Percentiles rank a stretch among this genome's conserved stretches.
These are phyloP conservation scores for Diaporthe batatas DNA, from an alignment of 2,329 filamentous ascomycete genomes.

Conservation along the genomic window DNA sequence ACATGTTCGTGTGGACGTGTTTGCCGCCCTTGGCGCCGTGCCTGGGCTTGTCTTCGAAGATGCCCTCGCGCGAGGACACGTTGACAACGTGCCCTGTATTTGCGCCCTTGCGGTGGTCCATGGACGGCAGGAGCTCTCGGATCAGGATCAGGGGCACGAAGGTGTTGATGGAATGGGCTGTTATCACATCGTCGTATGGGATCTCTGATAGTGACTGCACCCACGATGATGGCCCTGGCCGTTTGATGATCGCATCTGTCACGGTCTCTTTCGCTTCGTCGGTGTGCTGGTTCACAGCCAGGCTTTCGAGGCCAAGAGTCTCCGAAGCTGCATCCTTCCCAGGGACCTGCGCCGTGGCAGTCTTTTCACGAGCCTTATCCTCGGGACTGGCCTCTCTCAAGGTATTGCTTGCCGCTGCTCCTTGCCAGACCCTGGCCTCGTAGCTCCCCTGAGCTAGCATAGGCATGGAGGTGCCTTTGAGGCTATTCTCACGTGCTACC, in stretches of 20 bases:
- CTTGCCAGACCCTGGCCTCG: constrained; percentile 1
- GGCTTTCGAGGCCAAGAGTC: neutral
- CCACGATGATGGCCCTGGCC: constrained; percentile 50
- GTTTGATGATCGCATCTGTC: constrained; percentile 33
- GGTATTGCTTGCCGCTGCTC: neutral
- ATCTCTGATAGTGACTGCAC: constrained; percentile 52
- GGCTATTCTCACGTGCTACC: constrained; percentile 45
- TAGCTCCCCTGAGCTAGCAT: constrained; percentile 9
- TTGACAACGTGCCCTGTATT: neutral
- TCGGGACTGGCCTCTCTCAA: neutral
- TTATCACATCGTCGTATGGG: constrained; percentile 55
- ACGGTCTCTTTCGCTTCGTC: neutral
- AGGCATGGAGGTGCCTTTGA: neutral
- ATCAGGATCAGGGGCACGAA: constrained; percentile 55
- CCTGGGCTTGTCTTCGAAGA: constrained; percentile 47
- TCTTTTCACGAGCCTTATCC: neutral
- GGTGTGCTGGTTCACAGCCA: neutral
- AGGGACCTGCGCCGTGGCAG: neutral
- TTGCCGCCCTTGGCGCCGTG: constrained; percentile 48
- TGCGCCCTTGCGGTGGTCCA: constrained; percentile 43
- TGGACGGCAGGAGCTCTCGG: constrained; percentile 52
- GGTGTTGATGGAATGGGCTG: constrained; percentile 53
- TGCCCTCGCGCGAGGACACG: constrained; percentile 53
- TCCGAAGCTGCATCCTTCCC: neutral
- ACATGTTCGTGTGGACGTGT: constrained; percentile 57